These are phyloP conservation scores for Geotrichum restrictum DNA, from an alignment of 1,139 yeast species.

Conservation along the genomic window DNA sequence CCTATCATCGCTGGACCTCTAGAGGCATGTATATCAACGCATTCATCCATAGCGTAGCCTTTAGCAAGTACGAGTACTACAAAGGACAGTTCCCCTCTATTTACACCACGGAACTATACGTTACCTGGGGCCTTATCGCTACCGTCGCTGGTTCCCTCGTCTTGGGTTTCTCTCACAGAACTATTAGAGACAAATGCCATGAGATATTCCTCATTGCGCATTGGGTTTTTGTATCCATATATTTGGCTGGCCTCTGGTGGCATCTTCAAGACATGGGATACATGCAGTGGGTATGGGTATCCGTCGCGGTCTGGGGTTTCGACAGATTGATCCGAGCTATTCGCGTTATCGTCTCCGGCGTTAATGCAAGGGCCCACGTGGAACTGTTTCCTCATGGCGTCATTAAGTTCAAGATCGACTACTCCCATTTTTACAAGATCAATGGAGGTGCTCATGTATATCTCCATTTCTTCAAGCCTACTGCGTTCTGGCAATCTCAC, in stretches of 20 bases:
- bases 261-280: conserved; percentile 42
- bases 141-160: conserved; percentile 43
- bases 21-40: conserved; percentile 48
- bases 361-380: conserved; percentile 41
- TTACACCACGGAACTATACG: not conserved
- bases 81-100: not conserved
- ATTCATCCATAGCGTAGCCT: conserved; percentile 30
- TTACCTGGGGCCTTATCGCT: conserved; percentile 49
- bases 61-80: conserved; percentile 18
- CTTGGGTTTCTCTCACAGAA: conserved; percentile 47
- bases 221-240: conserved; percentile 44
- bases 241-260: conserved; percentile 44
- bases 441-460: conserved; percentile 58
- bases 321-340: conserved; percentile 41
- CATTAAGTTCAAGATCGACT: conserved; percentile 31
- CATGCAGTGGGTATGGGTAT: conserved; percentile 42
- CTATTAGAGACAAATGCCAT: conserved; percentile 54
- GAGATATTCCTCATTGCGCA: conserved; percentile 63
- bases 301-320: conserved; percentile 41
- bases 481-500: conserved; percentile 54
- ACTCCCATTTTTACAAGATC: conserved; percentile 40
- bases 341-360: conserved; percentile 42
- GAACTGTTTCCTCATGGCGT: conserved; percentile 28
- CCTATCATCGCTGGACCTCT: conserved; percentile 60
- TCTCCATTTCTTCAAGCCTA: conserved; percentile 52